phyloP scores from a whole-genome alignment of 768 basidiomycete species.

The Boletus reticulatus region DNA sequence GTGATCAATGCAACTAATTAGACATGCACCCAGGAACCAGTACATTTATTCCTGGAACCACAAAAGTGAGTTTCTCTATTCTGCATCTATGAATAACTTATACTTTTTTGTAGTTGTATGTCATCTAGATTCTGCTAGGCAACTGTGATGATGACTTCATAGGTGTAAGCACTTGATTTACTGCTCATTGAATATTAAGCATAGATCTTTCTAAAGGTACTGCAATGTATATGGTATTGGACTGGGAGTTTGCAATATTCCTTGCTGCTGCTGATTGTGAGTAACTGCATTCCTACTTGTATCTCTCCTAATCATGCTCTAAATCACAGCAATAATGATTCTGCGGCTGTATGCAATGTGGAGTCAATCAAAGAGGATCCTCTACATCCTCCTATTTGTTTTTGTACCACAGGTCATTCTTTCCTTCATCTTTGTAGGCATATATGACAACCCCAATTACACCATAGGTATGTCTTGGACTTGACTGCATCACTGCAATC shows the following conservation, averaged over 20 bases:
- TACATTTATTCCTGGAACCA: background rate
- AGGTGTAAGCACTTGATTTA: constrained; percentile 7
- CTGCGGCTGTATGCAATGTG: constrained; percentile 14
- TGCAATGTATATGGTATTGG: background rate
- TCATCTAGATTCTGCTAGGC: background rate
- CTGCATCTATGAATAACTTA: background rate
- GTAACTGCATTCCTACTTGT: background rate
- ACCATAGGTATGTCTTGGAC: background rate
- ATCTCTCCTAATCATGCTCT: background rate
- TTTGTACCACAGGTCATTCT: background rate
- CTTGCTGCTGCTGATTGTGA: constrained; percentile 10
- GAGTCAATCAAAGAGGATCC: constrained; percentile 4
- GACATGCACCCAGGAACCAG: background rate
- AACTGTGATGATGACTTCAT: background rate
- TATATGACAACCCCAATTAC: constrained; percentile 4
- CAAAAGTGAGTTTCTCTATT: background rate
- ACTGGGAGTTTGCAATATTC: constrained; percentile 9
- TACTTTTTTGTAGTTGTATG: background rate
- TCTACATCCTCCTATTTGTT: constrained; percentile 1
- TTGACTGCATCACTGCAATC: background rate
- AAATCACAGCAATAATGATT: constrained; percentile 11
- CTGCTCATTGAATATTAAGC: background rate
- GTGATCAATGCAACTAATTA: no score
- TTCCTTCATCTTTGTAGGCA: background rate
- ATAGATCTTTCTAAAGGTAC: constrained; percentile 1